Evolutionary conservation across 169 alveolate genomes (phyloP).

Genomic region (Eimeria falciformis): DNA sequence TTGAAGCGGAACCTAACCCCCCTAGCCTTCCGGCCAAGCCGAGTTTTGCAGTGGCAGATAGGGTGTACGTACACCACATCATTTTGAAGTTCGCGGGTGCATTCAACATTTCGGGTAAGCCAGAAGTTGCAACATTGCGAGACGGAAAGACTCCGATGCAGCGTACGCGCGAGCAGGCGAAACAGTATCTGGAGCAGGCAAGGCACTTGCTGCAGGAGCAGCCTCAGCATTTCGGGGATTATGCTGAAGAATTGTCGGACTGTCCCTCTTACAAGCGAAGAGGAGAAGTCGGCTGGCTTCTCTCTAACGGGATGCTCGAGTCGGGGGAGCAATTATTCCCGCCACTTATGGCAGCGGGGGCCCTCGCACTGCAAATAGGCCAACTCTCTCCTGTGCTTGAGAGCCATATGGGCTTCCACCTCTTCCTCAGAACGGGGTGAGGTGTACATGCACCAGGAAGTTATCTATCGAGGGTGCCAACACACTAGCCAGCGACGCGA

Average conservation of each 20-base stretch:
- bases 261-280: conserved; percentile 39
- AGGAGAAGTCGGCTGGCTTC: conserved; percentile 44
- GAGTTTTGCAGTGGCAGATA: neutral
- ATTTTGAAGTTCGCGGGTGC: neutral
- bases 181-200: neutral
- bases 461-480: too few species aligned
- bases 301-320: neutral
- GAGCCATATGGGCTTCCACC: conserved; percentile 12
- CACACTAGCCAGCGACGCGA: too few species aligned
- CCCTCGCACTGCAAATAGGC: neutral
- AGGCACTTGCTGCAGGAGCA: conserved; percentile 1
- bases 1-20: too few species aligned
- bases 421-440: neutral
- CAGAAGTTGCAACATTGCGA: neutral
- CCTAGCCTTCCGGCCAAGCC: too few species aligned
- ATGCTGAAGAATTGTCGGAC: conserved; percentile 55
- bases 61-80: conserved; percentile 22
- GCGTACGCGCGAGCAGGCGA: neutral
- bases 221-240: conserved; percentile 28
- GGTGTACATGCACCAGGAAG: too few species aligned
- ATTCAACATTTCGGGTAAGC: neutral
- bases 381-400: conserved; percentile 6
- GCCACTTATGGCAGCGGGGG: neutral
- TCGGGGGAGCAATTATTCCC: neutral
- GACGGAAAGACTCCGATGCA: neutral